Percentiles rank a stretch among this genome's conserved stretches.
Conservation (phyloP, 148 eudicot species). For the Cornus controversa region DNA sequence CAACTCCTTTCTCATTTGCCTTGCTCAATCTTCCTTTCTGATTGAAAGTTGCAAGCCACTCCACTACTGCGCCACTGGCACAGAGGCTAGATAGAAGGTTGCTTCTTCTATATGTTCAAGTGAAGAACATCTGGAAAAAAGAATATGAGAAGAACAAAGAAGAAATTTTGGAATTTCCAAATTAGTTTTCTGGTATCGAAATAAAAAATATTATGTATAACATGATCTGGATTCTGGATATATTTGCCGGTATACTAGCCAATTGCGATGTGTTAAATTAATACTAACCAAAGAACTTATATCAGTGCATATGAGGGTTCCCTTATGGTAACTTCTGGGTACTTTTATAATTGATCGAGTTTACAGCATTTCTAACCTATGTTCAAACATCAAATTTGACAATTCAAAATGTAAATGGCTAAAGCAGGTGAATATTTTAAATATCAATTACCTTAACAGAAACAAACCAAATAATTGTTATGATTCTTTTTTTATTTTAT, state of each 20-base stretch:
- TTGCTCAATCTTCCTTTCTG: too few species aligned
- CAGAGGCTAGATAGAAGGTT: too few species aligned
- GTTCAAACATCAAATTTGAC: conserved; percentile 1
- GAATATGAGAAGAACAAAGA: too few species aligned
- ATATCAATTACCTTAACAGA: neutral
- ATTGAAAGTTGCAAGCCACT: too few species aligned
- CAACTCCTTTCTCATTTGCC: too few species aligned
- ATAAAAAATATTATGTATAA: too few species aligned
- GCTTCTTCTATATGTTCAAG: too few species aligned
- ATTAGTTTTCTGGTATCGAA: neutral
- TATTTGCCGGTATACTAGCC: neutral
- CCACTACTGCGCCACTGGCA: too few species aligned
- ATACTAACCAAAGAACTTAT: neutral
- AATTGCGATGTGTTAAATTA: neutral
- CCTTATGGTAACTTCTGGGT: neutral
- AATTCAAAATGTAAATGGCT: neutral
- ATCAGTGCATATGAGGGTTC: neutral
- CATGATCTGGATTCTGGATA: neutral
- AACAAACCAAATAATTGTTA: neutral
- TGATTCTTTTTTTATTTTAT: neutral
- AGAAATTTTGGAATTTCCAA: neutral
- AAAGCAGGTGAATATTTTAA: neutral
- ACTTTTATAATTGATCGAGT: neutral
- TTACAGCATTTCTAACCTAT: conserved; percentile 5
- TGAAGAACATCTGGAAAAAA: too few species aligned